A percentile compares a stretch with the other conserved stretches of the same genome.
phyloP scores from a whole-genome alignment of 768 basidiomycete genomes.

The Trametes villosa region DNA sequence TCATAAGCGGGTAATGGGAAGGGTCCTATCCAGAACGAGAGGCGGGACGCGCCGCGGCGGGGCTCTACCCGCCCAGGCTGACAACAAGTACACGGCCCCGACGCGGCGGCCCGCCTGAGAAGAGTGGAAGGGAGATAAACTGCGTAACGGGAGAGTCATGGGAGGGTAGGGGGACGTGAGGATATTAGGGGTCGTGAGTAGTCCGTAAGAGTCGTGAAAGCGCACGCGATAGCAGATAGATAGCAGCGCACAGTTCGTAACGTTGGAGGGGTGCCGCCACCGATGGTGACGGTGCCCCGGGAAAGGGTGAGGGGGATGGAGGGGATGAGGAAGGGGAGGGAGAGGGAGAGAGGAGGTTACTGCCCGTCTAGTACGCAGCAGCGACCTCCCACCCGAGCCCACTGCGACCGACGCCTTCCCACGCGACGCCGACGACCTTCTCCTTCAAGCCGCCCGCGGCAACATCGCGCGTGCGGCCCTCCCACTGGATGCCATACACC shows the following conservation, averaged over 20 bases:
- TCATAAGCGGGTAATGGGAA: conserved; percentile 2
- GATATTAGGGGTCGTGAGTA: conserved; percentile 1
- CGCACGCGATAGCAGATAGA: conserved; percentile 1
- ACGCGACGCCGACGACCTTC: conserved; percentile 59
- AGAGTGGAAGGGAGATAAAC: neutral
- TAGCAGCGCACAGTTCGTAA: conserved; percentile 12
- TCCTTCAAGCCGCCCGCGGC: conserved; percentile 54
- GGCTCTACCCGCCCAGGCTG: conserved; percentile 12
- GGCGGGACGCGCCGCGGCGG: conserved; percentile 11
- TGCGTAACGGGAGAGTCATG: neutral
- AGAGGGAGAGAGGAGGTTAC: neutral
- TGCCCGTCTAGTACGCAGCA: conserved; percentile 6
- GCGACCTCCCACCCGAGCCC: conserved; percentile 46
- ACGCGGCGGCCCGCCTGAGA: neutral
- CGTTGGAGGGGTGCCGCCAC: neutral
- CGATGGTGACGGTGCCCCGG: neutral
- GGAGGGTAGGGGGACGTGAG: neutral
- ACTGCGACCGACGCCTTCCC: conserved; percentile 64
- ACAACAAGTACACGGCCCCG: conserved; percentile 22
- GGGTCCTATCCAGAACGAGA: neutral
- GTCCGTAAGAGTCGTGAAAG: conserved; percentile 17
- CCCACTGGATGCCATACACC: conserved; percentile 30
- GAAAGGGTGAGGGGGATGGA: neutral
- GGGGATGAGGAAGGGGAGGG: neutral
- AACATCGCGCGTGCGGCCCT: conserved; percentile 53